Percentiles rank a stretch among this genome's conserved stretches.
These are phyloP conservation scores for Drechslerella dactyloides DNA, from an alignment of 2,329 filamentous ascomycete genomes.

Conservation along the genomic window DNA sequence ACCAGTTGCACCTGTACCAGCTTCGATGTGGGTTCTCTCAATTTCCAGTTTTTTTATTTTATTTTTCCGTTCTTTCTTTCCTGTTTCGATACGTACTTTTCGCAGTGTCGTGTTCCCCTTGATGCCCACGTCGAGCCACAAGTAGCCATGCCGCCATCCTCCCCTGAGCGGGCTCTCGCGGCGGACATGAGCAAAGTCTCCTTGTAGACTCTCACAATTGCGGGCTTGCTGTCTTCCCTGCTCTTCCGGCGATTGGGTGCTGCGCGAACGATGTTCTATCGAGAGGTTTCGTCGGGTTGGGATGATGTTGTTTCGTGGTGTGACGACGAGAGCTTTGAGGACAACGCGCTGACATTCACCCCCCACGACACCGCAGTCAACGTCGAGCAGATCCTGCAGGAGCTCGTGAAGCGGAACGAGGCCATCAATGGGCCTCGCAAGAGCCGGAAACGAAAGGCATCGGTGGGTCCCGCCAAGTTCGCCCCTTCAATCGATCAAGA, in stretches of 20 bases:
- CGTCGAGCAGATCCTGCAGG: conserved; percentile 50
- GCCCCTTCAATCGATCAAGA: neutral
- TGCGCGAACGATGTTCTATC: conserved; percentile 19
- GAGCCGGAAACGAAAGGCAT: conserved; percentile 47
- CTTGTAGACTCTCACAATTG: conserved; percentile 5
- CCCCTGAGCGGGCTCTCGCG: conserved; percentile 13
- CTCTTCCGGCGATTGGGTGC: conserved; percentile 6
- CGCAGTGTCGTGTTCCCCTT: conserved; percentile 17
- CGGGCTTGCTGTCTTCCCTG: conserved; percentile 5
- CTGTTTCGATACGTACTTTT: conserved; percentile 11
- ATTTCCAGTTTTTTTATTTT: conserved; percentile 28
- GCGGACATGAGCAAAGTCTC: neutral
- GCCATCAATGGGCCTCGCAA: conserved; percentile 44
- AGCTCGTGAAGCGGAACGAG: conserved; percentile 49
- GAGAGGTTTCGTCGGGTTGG: conserved; percentile 27
- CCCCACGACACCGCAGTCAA: conserved; percentile 37
- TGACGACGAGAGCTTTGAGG: conserved; percentile 19
- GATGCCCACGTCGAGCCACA: conserved; percentile 19
- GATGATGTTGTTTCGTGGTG: conserved; percentile 28
- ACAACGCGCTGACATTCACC: conserved; percentile 42
- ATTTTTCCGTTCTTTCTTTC: conserved; percentile 14
- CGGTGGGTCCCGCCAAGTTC: conserved; percentile 22
- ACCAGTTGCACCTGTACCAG: conserved; percentile 50
- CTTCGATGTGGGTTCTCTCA: conserved; percentile 45
- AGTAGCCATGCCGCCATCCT: conserved; percentile 19